Percentiles rank a stretch among this genome's conserved stretches.
Conservation (phyloP, 306 rosid genomes). For the Datisca glomerata region DNA sequence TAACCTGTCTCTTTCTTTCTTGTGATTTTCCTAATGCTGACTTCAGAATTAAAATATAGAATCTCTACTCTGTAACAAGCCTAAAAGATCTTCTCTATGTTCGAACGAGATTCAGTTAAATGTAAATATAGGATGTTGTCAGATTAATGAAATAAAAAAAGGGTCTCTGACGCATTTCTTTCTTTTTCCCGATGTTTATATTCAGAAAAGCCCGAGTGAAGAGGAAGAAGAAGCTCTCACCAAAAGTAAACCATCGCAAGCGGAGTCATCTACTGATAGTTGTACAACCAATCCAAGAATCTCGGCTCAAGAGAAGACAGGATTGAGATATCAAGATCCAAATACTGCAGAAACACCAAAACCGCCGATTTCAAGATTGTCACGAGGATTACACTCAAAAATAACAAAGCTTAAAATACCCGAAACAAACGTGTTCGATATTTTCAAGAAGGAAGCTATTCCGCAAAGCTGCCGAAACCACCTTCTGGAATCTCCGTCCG, state of each 20-base stretch:
- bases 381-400: conserved; percentile 28
- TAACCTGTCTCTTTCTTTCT: no score
- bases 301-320: conserved; percentile 16
- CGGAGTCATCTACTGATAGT: conserved; percentile 9
- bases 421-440: conserved; percentile 15
- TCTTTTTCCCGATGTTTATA: conserved; percentile 9
- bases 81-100: no score
- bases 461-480: conserved; percentile 10
- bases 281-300: conserved; percentile 7
- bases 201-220: conserved; percentile 45
- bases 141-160: no score
- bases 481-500: conserved; percentile 20
- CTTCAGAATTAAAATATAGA: no score
- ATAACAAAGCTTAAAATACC: conserved; percentile 55
- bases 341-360: conserved; percentile 15
- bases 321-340: conserved; percentile 15
- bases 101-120: no score
- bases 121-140: no score
- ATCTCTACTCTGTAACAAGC: no score
- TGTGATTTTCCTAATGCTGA: conserved; percentile 6
- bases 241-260: conserved; percentile 17
- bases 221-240: conserved; percentile 33
- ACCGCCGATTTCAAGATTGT: conserved; percentile 34
- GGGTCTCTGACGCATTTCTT: no score
- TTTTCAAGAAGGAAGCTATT: conserved; percentile 14